Percentiles rank a stretch among this genome's conserved stretches.
Evolutionary conservation across 176 grass and related monocot species (phyloP).

Genomic region (Musa beccarii): DNA sequence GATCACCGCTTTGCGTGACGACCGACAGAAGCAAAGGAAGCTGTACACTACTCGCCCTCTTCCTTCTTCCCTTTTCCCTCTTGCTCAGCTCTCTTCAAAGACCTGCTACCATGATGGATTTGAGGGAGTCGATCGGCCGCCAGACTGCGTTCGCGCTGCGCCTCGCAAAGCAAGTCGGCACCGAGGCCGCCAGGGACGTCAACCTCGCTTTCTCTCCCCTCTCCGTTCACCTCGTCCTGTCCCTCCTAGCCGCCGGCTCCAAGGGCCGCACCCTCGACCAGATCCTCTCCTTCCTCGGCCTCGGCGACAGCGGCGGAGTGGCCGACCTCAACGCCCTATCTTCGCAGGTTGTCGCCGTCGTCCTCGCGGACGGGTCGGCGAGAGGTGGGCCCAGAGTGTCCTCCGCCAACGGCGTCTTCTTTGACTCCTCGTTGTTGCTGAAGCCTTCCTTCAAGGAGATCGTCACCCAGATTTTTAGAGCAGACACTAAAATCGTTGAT

Average conservation of each 20-base stretch:
- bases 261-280: constrained; percentile 55
- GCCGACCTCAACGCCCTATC: constrained; percentile 33
- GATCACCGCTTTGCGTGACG: no score
- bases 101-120: constrained; percentile 21
- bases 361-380: constrained; percentile 56
- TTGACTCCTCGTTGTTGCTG: constrained; percentile 39
- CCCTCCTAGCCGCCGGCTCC: constrained; percentile 51
- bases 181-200: not conserved
- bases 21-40: no score
- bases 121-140: constrained; percentile 51
- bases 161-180: constrained; percentile 39
- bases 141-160: constrained; percentile 64
- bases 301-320: not conserved
- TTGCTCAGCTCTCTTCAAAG: no score
- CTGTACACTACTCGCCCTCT: no score
- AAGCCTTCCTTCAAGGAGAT: constrained; percentile 38
- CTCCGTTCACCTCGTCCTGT: constrained; percentile 66
- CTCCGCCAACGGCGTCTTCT: constrained; percentile 49
- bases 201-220: constrained; percentile 83
- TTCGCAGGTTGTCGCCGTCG: constrained; percentile 56
- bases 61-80: no score
- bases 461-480: constrained; percentile 33
- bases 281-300: constrained; percentile 33
- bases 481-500: constrained; percentile 35
- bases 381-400: constrained; percentile 50